These are phyloP conservation scores for Adenanthera pavonina DNA, from an alignment of 306 rosid species.

Conservation along the genomic window DNA sequence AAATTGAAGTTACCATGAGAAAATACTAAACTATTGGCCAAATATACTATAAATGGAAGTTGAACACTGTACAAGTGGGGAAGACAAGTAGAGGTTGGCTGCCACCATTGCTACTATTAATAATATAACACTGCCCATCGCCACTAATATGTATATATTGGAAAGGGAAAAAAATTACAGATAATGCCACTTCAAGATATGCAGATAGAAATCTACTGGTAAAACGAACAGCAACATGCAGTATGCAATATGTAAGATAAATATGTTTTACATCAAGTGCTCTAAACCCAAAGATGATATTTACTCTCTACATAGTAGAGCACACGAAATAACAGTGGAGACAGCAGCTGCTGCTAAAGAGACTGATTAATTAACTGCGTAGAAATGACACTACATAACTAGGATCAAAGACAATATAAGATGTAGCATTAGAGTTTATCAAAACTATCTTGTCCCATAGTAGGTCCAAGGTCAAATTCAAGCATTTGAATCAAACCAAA, in stretches of 20 bases:
- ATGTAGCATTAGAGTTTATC: neutral
- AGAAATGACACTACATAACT: neutral
- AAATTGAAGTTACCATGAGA: neutral
- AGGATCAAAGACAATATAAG: neutral
- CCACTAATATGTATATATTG: neutral
- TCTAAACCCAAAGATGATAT: neutral
- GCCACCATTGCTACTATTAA: neutral
- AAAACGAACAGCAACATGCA: neutral
- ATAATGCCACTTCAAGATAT: neutral
- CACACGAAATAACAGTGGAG: neutral
- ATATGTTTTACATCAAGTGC: neutral
- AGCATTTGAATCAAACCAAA: neutral
- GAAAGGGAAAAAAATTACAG: neutral
- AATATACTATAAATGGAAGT: constrained; percentile 16
- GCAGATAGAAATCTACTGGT: neutral
- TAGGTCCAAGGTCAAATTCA: neutral
- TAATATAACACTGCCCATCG: neutral
- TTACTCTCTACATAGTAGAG: neutral
- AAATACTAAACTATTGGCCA: constrained; percentile 8
- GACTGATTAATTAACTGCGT: neutral
- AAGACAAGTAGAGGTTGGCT: constrained; percentile 20
- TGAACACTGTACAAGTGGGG: neutral
- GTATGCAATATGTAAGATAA: neutral
- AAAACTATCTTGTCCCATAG: neutral
- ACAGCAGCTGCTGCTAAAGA: neutral